Evolutionary conservation across 2,329 filamentous ascomycete species (phyloP).

Genomic region (Chaetomium sp.): DNA sequence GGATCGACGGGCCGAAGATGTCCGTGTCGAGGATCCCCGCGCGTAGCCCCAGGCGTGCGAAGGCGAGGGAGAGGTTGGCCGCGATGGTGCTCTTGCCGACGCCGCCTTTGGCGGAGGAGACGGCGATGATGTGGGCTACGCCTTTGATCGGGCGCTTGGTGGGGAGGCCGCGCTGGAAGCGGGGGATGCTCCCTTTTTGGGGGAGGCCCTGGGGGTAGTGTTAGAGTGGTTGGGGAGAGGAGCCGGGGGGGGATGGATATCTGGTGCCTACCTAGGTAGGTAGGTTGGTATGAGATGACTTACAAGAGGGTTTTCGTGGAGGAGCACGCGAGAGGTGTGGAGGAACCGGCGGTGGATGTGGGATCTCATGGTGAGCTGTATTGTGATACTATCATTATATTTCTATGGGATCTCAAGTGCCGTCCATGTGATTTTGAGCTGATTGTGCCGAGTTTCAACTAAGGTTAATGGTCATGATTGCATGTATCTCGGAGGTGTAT

Average conservation of each 20-base stretch:
- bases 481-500: neutral
- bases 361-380: conserved; percentile 35
- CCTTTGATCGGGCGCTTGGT: conserved; percentile 77
- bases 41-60: conserved; percentile 78
- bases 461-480: neutral
- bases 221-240: conserved; percentile 8
- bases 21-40: conserved; percentile 92
- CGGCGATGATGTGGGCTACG: conserved; percentile 91
- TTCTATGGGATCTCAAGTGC: neutral
- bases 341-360: conserved; percentile 34
- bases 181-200: conserved; percentile 70
- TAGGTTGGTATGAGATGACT: conserved; percentile 32
- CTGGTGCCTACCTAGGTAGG: no score
- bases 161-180: conserved; percentile 79
- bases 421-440: neutral
- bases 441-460: neutral
- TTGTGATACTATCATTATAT: neutral
- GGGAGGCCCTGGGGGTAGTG: conserved; percentile 70
- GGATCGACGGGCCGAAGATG: conserved; percentile 94
- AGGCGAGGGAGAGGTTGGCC: conserved; percentile 81
- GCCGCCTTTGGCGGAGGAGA: conserved; percentile 96
- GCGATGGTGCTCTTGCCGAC: conserved; percentile 96
- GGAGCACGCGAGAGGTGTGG: conserved; percentile 46
- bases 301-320: conserved; percentile 89
- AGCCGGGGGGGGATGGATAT: neutral